Evolutionary conservation across 768 basidiomycete genomes (phyloP), one percentile per base, ranked within the genome.

Genomic region (Lanmaoa rubissima): DNA sequence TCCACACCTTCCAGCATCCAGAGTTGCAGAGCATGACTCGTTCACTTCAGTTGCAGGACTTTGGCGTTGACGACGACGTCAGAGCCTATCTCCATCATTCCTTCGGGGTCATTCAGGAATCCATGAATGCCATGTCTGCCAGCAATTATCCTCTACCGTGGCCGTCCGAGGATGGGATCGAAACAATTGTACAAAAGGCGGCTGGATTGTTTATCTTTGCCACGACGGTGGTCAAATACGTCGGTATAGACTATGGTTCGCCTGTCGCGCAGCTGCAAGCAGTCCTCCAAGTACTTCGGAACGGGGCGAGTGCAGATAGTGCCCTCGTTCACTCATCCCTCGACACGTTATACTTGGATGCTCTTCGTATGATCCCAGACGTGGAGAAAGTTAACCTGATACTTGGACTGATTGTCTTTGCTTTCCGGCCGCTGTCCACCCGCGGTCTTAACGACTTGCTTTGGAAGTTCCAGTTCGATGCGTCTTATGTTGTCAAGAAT

Each of bases 171-270:
- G 56, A 62, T 13, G 69, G 63, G 16, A 43, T 70, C 24, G 60
- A 63, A n/a, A 38, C 17, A 31, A 49, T 61, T 4, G 61, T 70
- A 11, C 39, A 60, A 17, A 61, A 59, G 16, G 55, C 69, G 3
- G 59, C 61, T 8, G 65, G 70, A 2, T 60, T 70, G 32, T 72
- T 72, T 31, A 66, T 70, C 14, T 69, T 67, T 48, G 58, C 70
- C 26, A 61, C 65, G 10, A 70, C 70, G 2, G 63, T 71, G 34
- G 53, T 71, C 42, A 66, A 64, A 41, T 69, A 65, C 39, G 55
- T 70, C 11, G 53, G 56, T 19, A 48, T 51, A 42, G 48, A 43
- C 11, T 54, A 63, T 19, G 42, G 51, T 28, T 61, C 51, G 11
- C 63, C 64, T 10, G 44, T 41, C 26, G 10, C 28, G 19, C 60